A percentile compares a stretch with the other conserved stretches of the same genome.
These are phyloP conservation scores for Hemisphaericaspora subhashii DNA, from an alignment of 1,139 yeast genomes.

Conservation along the genomic window DNA sequence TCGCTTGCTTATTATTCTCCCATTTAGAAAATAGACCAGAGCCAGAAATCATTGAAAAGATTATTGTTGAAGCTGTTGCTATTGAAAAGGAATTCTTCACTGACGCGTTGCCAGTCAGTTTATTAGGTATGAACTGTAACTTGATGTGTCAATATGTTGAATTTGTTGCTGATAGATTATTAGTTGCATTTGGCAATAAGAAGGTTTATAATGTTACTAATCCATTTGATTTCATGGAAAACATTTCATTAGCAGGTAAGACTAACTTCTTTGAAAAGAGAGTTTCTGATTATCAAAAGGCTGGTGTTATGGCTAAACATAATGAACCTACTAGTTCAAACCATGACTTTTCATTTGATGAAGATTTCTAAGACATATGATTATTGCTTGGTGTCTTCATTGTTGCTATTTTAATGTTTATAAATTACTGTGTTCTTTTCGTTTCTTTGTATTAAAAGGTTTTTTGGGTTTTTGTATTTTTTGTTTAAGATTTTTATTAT, in stretches of 20 bases:
- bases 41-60: slow-evolving; percentile 71
- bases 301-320: slow-evolving; percentile 85
- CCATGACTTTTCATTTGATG: slow-evolving; percentile 46
- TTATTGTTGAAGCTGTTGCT: slow-evolving; percentile 91
- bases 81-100: slow-evolving; percentile 94
- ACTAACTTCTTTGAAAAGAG: slow-evolving; percentile 99
- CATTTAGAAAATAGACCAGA: slow-evolving; percentile 90
- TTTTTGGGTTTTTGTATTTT: slow-evolving; percentile 1
- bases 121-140: slow-evolving; percentile 89
- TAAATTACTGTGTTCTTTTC: slow-evolving; percentile 1
- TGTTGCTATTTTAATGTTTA: not conserved
- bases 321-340: slow-evolving; percentile 31
- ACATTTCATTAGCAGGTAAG: slow-evolving; percentile 95
- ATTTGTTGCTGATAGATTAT: slow-evolving; percentile 93
- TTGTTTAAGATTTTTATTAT: slow-evolving; percentile 1
- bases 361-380: slow-evolving; percentile 37
- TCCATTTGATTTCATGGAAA: slow-evolving; percentile 99
- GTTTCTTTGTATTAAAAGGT: slow-evolving; percentile 3
- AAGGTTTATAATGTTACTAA: slow-evolving; percentile 84
- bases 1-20: slow-evolving; percentile 91
- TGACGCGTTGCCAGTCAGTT: slow-evolving; percentile 87
- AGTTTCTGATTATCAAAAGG: slow-evolving; percentile 98
- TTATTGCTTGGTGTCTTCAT: not conserved
- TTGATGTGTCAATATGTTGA: slow-evolving; percentile 98
- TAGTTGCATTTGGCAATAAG: slow-evolving; percentile 85